Evolutionary conservation across 2,329 filamentous ascomycete genomes (phyloP), one percentile per base, ranked within the genome.

Genomic region (Chaetoscypha palmicola): DNA sequence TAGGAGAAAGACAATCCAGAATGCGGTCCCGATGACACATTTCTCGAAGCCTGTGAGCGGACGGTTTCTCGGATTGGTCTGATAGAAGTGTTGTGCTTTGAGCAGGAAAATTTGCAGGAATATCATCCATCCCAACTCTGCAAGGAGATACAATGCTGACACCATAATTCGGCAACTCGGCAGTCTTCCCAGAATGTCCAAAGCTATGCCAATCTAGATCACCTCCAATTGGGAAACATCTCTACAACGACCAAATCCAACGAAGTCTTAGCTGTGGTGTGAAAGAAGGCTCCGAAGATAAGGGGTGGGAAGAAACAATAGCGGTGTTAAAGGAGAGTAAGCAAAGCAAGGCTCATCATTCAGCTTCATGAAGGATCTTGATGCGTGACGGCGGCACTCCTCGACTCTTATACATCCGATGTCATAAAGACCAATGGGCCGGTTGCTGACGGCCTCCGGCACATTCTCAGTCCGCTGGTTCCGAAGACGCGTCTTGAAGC

Each of bases 1-100:
- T 16, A 34, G 5, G 5, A 33, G 14, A 22, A 41, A 39, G 4
- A 30, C 5, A 5, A 31, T 31, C 45, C 45, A 47, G n/a, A 47
- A 36, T 7, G n/a, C 22, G 9, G 36, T 37, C 16, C 30, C 28
- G 24, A 43, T 36, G 19, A 36, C 12, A 20, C 22, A 32, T n/a
- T 34, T 43, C 14, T 47, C 45, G n/a, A 38, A 16, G 3, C 40
- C 31, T 5, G 45, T 36, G 2, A 38, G 45, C 5, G 28, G 44
- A n/a, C 33, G 28, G 26, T 20, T 16, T 8, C 23, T 28, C 30
- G 35, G 40, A 26, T 43, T 40, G 22, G 17, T 22, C 21, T 22
- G 23, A 19, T 33, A 17, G 26, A 30, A 44, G 33, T 33, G 28
- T 23, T 38, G 41, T 17, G 31, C 31, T 22, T 34, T 41, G n/a